These are phyloP conservation scores for Penicillium polonicum DNA, from an alignment of 2,329 filamentous ascomycete species.

Conservation along the genomic window DNA sequence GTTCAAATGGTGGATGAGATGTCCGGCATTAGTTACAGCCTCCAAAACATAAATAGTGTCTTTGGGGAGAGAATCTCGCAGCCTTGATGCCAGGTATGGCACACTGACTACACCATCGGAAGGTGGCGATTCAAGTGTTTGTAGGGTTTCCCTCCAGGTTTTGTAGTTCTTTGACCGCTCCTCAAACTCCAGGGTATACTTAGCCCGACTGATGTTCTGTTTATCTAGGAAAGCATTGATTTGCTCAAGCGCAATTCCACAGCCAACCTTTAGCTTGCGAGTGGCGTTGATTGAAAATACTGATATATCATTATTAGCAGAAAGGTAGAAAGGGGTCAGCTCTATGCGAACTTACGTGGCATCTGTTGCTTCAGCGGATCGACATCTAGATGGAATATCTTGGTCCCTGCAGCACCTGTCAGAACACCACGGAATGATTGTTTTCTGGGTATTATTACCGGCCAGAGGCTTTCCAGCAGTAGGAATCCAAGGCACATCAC, in stretches of 20 bases:
- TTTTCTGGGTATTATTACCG: not conserved
- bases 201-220: not conserved
- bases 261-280: slow-evolving; percentile 43
- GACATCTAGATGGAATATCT: slow-evolving; percentile 63
- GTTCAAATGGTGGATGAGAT: slow-evolving; percentile 25
- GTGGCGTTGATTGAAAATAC: slow-evolving; percentile 49
- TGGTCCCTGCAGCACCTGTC: slow-evolving; percentile 44
- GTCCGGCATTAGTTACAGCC: slow-evolving; percentile 67
- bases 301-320: slow-evolving; percentile 27
- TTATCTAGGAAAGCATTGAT: slow-evolving; percentile 35
- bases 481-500: slow-evolving; percentile 87
- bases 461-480: slow-evolving; percentile 59
- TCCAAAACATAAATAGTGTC: slow-evolving; percentile 73
- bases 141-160: slow-evolving; percentile 9
- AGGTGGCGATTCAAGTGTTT: slow-evolving; percentile 6
- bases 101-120: slow-evolving; percentile 41
- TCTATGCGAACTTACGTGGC: slow-evolving; percentile 63
- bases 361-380: slow-evolving; percentile 69
- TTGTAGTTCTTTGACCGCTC: slow-evolving; percentile 8
- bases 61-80: slow-evolving; percentile 56
- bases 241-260: slow-evolving; percentile 51
- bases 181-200: slow-evolving; percentile 10
- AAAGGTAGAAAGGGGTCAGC: not conserved
- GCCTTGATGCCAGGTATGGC: slow-evolving; percentile 53
- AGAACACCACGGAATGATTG: not conserved